Evolutionary conservation across 179 eudicot species (phyloP).

Genomic region (Carnegiea gigantea): DNA sequence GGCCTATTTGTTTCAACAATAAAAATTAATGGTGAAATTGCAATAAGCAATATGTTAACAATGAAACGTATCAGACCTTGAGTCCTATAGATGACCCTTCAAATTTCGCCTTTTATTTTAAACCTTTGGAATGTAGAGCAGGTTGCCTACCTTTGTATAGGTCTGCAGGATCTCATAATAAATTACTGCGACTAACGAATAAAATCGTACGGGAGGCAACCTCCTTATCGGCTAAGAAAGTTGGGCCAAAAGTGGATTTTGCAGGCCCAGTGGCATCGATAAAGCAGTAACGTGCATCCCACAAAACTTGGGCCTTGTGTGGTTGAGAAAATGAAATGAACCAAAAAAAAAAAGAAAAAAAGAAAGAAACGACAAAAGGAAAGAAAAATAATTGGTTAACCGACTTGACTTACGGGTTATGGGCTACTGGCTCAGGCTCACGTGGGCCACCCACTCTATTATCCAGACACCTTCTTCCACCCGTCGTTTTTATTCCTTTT

Average conservation of each 20-base stretch:
- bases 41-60: no score
- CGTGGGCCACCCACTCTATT: slow-evolving; percentile 4
- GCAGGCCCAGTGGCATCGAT: background rate
- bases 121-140: no score
- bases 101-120: no score
- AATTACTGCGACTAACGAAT: no score
- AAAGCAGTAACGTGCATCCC: background rate
- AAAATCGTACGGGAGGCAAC: no score
- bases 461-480: background rate
- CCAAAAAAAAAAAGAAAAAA: background rate
- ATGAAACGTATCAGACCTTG: no score
- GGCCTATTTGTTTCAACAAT: no score
- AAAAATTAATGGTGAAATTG: no score
- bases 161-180: no score
- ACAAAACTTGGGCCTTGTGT: background rate
- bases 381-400: background rate
- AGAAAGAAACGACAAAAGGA: background rate
- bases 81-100: no score
- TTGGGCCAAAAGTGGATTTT: background rate
- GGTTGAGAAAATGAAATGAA: no score
- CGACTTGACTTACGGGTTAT: slow-evolving; percentile 1
- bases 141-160: no score
- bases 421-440: background rate
- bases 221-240: background rate
- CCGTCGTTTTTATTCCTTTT: background rate